These are phyloP conservation scores for Colletotrichum theobromicola DNA, from an alignment of 2,329 filamentous ascomycete species.

Conservation along the genomic window DNA sequence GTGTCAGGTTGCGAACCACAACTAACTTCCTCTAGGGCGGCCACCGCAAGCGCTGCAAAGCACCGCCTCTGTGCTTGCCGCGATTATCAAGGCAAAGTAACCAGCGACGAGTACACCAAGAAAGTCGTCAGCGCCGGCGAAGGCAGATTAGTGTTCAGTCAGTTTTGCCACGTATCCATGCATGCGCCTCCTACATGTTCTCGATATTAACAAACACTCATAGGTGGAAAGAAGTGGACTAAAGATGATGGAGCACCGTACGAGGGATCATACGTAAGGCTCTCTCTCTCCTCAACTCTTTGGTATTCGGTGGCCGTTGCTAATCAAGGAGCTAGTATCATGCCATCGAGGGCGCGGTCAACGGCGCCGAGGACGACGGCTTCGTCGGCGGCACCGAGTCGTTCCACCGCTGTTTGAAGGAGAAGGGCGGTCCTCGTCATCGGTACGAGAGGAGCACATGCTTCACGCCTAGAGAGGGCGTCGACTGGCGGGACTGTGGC, in stretches of 20 bases:
- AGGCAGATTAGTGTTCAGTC: not conserved
- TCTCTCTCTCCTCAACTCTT: fast-evolving
- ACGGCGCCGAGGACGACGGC: not conserved
- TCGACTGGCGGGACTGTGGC: not conserved
- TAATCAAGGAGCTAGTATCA: not conserved
- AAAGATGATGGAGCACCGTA: not conserved
- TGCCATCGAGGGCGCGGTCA: not conserved
- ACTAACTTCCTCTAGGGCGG: not conserved
- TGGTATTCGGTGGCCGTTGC: not conserved
- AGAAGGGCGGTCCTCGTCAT: too few relatives aligned
- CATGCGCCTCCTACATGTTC: fast-evolving
- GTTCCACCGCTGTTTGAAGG: fast-evolving
- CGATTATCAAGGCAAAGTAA: fast-evolving
- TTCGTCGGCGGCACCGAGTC: not conserved
- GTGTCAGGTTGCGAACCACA: not conserved
- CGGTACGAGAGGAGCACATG: not conserved
- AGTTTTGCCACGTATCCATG: not conserved
- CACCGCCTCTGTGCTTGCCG: not conserved
- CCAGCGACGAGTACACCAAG: not conserved
- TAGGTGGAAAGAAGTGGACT: not conserved
- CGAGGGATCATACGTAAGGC: not conserved
- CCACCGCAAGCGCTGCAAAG: fast-evolving
- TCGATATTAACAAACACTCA: not conserved
- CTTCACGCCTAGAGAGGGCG: not conserved
- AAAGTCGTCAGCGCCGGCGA: fast-evolving